phyloP scores from a whole-genome alignment of 202 grass and related monocot species.

The Saccharum hybrid region DNA sequence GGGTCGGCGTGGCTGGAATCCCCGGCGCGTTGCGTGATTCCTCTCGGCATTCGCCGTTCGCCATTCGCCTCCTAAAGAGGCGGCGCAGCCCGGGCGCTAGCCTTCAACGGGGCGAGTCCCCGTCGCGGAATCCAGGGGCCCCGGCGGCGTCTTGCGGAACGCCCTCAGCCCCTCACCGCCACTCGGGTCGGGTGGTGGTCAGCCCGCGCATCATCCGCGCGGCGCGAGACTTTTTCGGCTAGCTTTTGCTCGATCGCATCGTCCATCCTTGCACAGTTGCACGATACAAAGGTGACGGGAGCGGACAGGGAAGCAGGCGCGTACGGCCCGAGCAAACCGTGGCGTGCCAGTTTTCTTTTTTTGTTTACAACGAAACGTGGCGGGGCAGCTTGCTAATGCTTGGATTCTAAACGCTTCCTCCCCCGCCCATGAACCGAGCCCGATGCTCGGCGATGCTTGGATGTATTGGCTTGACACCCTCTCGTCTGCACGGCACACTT shows the following conservation, averaged over 20 bases:
- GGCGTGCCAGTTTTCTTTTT: too few relatives aligned
- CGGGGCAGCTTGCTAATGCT: background rate
- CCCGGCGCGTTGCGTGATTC: background rate
- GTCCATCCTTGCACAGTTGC: background rate
- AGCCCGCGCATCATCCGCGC: constrained; percentile 16
- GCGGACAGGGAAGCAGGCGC: too few relatives aligned
- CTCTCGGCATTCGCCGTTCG: background rate
- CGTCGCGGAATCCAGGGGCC: constrained; percentile 39
- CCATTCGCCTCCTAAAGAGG: background rate
- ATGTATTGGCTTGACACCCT: too few relatives aligned
- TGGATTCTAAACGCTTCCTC: background rate
- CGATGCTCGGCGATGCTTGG: too few relatives aligned
- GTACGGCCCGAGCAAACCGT: background rate
- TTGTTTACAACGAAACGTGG: background rate
- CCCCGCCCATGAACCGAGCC: too few relatives aligned
- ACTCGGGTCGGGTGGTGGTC: constrained; percentile 16
- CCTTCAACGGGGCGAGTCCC: background rate
- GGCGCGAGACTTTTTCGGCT: background rate
- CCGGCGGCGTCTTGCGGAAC: constrained; percentile 12
- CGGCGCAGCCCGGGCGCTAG: background rate
- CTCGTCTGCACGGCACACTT: too few relatives aligned
- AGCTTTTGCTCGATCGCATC: background rate
- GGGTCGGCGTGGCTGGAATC: background rate
- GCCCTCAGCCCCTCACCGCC: background rate
- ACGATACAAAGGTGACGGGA: background rate